A percentile compares a stretch with the other conserved stretches of the same genome.
These are phyloP conservation scores for Lentinula detonsa DNA, from an alignment of 768 basidiomycete species.

Conservation along the genomic window DNA sequence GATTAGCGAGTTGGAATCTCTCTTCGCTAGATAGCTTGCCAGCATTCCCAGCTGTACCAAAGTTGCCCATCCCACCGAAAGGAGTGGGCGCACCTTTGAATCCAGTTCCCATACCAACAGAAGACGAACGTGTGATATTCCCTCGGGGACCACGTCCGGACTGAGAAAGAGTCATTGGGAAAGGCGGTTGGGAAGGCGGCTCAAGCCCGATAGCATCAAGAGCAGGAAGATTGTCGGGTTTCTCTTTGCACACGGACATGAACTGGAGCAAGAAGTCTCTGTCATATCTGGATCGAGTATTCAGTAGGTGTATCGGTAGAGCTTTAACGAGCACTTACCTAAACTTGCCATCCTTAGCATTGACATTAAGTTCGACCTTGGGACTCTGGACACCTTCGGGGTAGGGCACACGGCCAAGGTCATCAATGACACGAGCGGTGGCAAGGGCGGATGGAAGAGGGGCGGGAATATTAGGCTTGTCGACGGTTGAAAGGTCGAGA, in stretches of 20 bases:
- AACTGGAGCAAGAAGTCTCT: conserved; percentile 97
- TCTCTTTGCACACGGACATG: conserved; percentile 91
- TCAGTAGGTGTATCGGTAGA: not conserved
- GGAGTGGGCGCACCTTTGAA: conserved; percentile 45
- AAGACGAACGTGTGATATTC: conserved; percentile 34
- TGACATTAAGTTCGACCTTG: conserved; percentile 74
- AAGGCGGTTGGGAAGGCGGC: conserved; percentile 51
- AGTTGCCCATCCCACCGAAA: conserved; percentile 62
- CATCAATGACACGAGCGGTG: conserved; percentile 80
- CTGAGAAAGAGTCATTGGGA: conserved; percentile 51
- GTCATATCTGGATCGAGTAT: conserved; percentile 62
- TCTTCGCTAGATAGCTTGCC: conserved; percentile 65
- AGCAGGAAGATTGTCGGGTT: conserved; percentile 84
- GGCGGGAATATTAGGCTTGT: conserved; percentile 31
- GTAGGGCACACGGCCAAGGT: conserved; percentile 72
- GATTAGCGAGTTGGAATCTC: conserved; percentile 45
- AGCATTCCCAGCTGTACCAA: conserved; percentile 38
- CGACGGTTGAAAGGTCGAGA: conserved; percentile 56
- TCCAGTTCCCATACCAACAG: conserved; percentile 25
- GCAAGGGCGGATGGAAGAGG: conserved; percentile 64
- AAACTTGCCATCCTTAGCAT: conserved; percentile 85
- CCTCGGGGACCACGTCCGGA: conserved; percentile 48
- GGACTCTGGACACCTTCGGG: conserved; percentile 83
- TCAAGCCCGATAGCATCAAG: conserved; percentile 91
- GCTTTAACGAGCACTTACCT: conserved; percentile 34